These are phyloP conservation scores for Exophiala sp. DNA, from an alignment of 2,329 filamentous ascomycete species.

Conservation along the genomic window DNA sequence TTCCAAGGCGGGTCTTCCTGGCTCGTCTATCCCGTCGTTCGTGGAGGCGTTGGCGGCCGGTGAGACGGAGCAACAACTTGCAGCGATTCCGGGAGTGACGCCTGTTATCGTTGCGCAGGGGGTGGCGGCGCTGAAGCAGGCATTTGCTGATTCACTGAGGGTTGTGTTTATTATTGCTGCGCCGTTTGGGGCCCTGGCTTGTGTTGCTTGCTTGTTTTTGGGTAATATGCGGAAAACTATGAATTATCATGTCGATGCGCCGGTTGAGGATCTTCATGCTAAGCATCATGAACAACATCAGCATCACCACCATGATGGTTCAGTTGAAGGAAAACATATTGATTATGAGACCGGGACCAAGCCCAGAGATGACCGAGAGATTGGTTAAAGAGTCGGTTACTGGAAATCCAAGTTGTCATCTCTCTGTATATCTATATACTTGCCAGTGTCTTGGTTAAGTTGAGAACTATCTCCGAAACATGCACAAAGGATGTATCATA, in stretches of 20 bases:
- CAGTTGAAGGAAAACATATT: too few species aligned
- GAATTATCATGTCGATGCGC: slow-evolving; percentile 25
- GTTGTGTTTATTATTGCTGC: slow-evolving; percentile 23
- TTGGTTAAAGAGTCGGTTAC: too few species aligned
- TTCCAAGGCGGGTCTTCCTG: slow-evolving; percentile 15
- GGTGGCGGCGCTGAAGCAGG: slow-evolving; percentile 16
- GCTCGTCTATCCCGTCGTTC: slow-evolving; percentile 13
- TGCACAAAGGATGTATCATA: too few species aligned
- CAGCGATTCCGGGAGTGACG: slow-evolving; percentile 14
- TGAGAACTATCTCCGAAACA: too few species aligned
- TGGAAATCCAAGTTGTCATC: too few species aligned
- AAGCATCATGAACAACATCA: too few species aligned
- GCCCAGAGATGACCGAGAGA: too few species aligned
- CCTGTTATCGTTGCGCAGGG: slow-evolving; percentile 12
- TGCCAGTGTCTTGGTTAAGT: too few species aligned
- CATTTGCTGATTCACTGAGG: slow-evolving; percentile 22
- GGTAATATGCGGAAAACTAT: slow-evolving; percentile 25
- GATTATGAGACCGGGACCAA: too few species aligned
- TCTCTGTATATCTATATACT: too few species aligned
- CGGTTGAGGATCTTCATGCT: slow-evolving; percentile 24
- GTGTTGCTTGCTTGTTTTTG: slow-evolving; percentile 20
- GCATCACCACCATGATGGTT: too few species aligned
- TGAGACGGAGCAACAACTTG: slow-evolving; percentile 18
- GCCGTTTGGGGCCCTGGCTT: slow-evolving; percentile 21
- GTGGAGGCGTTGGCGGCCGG: slow-evolving; percentile 11